These are phyloP conservation scores for Alternaria tenuissima DNA, from an alignment of 2,329 filamentous ascomycete genomes.

Conservation along the genomic window DNA sequence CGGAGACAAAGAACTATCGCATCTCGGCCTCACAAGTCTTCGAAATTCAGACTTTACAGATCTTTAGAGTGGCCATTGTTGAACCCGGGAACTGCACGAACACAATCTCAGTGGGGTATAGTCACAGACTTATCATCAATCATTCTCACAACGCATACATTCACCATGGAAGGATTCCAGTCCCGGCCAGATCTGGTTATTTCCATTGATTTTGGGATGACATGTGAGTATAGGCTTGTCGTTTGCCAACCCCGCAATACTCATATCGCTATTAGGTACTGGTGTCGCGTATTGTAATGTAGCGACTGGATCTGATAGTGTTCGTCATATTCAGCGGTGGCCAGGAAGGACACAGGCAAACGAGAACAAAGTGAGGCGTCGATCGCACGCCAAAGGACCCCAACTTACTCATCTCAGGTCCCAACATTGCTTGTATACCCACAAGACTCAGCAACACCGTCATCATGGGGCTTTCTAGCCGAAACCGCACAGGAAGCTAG, in stretches of 20 bases:
- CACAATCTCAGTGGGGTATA: accelerated
- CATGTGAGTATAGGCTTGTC: not conserved
- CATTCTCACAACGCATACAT: not conserved
- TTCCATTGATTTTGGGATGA: conserved; percentile 5
- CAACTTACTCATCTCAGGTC: conserved; percentile 38
- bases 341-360: conserved; percentile 61
- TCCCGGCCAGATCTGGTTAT: not conserved
- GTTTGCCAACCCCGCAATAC: accelerated
- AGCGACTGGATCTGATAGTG: conserved; percentile 38
- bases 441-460: conserved; percentile 45
- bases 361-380: conserved; percentile 56
- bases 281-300: conserved; percentile 49
- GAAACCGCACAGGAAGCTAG: conserved; percentile 45
- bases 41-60: accelerated
- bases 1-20: not conserved
- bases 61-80: too few species aligned
- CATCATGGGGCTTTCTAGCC: conserved; percentile 64
- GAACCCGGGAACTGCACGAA: too few species aligned
- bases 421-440: conserved; percentile 62
- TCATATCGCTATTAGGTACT: conserved; percentile 28
- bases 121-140: too few species aligned
- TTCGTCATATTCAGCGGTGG: conserved; percentile 58
- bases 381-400: not conserved
- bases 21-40: not conserved
- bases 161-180: not conserved